Percentiles rank a stretch among this genome's conserved stretches.
phyloP scores from a whole-genome alignment of 306 rosid genomes.

The Cucumis melo region DNA sequence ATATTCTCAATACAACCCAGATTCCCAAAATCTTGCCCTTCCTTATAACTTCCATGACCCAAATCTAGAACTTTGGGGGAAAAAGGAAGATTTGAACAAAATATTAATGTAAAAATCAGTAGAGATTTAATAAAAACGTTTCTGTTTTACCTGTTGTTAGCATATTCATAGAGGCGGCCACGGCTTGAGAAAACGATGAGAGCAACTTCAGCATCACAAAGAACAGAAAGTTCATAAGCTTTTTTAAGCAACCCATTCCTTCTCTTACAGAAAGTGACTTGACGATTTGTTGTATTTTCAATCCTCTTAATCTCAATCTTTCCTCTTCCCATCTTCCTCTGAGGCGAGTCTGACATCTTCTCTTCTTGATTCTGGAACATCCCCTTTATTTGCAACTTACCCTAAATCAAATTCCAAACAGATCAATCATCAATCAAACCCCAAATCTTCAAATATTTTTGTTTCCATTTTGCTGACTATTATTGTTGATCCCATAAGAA shows the following conservation, averaged over 20 bases:
- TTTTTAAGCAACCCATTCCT: constrained; percentile 84
- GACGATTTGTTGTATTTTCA: constrained; percentile 97
- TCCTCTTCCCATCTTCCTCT: constrained; percentile 87
- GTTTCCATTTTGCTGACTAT: background rate
- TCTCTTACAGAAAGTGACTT: constrained; percentile 94
- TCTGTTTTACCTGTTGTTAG: constrained; percentile 71
- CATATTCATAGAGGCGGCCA: constrained; percentile 94
- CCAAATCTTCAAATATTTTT: background rate
- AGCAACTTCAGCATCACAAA: constrained; percentile 98
- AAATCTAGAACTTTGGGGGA: background rate
- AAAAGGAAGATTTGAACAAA: background rate
- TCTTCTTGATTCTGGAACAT: background rate
- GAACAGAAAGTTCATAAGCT: constrained; percentile 95
- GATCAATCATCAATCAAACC: constrained; percentile 2
- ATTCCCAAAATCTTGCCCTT: background rate
- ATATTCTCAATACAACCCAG: background rate
- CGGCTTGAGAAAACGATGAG: constrained; percentile 94
- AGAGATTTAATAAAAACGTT: background rate
- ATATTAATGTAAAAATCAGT: background rate
- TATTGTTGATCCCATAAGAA: background rate
- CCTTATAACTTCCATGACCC: background rate
- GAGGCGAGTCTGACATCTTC: constrained; percentile 30
- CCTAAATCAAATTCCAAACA: constrained; percentile 2
- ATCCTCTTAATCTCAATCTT: constrained; percentile 96
- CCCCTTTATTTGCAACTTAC: background rate